Percentiles rank a stretch among this genome's conserved stretches.
Conservation (phyloP, 108 stramenopile species). For the Cylindrotheca closterium region DNA sequence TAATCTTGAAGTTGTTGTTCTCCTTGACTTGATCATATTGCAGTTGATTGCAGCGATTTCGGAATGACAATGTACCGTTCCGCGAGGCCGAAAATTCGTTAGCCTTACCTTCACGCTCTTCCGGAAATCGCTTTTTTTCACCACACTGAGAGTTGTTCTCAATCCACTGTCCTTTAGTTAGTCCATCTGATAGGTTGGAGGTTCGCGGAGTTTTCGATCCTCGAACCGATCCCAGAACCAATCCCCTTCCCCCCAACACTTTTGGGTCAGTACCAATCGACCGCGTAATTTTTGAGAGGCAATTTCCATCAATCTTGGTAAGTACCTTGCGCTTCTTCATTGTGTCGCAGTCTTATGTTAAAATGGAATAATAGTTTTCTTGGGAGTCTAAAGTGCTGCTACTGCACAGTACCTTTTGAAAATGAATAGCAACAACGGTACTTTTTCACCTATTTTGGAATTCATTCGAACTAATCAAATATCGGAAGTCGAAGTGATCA, state of each 20-base stretch:
- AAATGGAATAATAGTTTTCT: no score
- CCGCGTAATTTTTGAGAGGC: background rate
- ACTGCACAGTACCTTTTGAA: no score
- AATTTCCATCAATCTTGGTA: conserved; percentile 6
- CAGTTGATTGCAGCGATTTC: background rate
- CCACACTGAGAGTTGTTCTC: background rate
- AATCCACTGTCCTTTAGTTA: background rate
- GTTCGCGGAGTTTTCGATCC: conserved; percentile 28
- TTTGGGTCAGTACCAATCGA: background rate
- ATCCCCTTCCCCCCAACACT: background rate
- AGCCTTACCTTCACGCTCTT: background rate
- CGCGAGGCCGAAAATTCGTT: background rate
- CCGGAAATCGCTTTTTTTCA: background rate
- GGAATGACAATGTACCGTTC: background rate
- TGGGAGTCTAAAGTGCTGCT: no score
- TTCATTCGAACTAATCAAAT: no score
- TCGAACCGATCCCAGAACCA: background rate
- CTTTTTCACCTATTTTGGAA: no score
- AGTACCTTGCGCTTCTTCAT: conserved; percentile 17
- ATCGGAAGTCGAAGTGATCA: no score
- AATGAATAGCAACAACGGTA: no score
- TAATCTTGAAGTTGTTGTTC: no score
- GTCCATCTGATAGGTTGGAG: conserved; percentile 12
- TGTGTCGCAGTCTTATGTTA: no score
- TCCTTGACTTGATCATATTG: background rate